These are phyloP conservation scores for Colletotrichum cereale DNA, from an alignment of 2,329 filamentous ascomycete genomes.

Conservation along the genomic window DNA sequence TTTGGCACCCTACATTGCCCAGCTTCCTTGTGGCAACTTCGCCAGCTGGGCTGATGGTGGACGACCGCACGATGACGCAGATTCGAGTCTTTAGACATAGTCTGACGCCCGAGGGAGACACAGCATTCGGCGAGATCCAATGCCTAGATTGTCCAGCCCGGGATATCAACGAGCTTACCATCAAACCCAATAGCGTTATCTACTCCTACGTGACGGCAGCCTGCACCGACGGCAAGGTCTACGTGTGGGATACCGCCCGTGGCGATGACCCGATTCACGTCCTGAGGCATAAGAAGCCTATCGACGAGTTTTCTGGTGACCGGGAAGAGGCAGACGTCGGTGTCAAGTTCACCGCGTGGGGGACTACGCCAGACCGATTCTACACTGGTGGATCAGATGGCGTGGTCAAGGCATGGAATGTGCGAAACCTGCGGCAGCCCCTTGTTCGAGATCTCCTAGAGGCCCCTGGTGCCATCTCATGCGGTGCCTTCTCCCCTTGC, in stretches of 20 bases:
- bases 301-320: slow-evolving; percentile 57
- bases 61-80: slow-evolving; percentile 65
- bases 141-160: slow-evolving; percentile 69
- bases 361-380: slow-evolving; percentile 65
- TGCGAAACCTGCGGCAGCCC: slow-evolving; percentile 58
- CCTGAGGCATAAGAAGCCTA: slow-evolving; percentile 63
- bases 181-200: slow-evolving; percentile 65
- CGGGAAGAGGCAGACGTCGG: slow-evolving; percentile 70
- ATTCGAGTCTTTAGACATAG: slow-evolving; percentile 65
- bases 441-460: slow-evolving; percentile 67
- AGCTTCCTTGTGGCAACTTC: slow-evolving; percentile 71
- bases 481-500: slow-evolving; percentile 70
- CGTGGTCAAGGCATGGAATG: slow-evolving; percentile 72
- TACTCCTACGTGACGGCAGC: slow-evolving; percentile 70
- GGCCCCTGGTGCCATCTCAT: slow-evolving; percentile 67
- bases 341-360: slow-evolving; percentile 75
- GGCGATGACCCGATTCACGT: slow-evolving; percentile 69
- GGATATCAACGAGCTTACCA: slow-evolving; percentile 73
- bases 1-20: slow-evolving; percentile 69
- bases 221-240: slow-evolving; percentile 72
- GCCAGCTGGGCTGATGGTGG: slow-evolving; percentile 59
- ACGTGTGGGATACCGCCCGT: slow-evolving; percentile 72
- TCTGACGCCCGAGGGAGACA: slow-evolving; percentile 46
- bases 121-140: slow-evolving; percentile 61
- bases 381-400: slow-evolving; percentile 76